phyloP scores from a whole-genome alignment of 495 filamentous ascomycete species.

The Cercophora scortea region DNA sequence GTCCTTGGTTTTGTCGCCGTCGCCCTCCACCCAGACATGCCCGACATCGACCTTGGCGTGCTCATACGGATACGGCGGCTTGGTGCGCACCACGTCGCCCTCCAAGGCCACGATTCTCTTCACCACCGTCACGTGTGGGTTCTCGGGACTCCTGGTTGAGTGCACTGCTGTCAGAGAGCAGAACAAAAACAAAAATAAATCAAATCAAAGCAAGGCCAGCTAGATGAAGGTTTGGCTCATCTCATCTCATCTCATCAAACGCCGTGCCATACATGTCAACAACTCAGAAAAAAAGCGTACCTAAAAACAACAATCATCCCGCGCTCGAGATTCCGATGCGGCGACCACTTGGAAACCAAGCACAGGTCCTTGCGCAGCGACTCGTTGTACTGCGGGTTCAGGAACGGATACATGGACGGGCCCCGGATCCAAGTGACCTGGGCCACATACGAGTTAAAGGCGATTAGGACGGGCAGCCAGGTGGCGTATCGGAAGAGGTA shows the following conservation, averaged over 20 bases:
- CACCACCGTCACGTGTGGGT: conserved; percentile 51
- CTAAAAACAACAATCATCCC: conserved; percentile 50
- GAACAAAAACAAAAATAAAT: not conserved
- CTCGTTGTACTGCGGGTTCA: conserved; percentile 57
- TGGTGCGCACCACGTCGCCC: conserved; percentile 58
- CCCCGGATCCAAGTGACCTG: conserved; percentile 58
- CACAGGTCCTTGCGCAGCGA: conserved; percentile 48
- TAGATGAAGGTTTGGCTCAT: too few relatives aligned
- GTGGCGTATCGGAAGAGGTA: conserved; percentile 48
- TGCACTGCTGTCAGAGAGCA: not conserved
- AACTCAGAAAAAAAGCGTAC: conserved; percentile 18
- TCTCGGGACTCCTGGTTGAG: conserved; percentile 50
- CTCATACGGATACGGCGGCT: conserved; percentile 49
- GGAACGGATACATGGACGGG: conserved; percentile 68
- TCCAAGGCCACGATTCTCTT: conserved; percentile 66
- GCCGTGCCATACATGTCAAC: too few relatives aligned
- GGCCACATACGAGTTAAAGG: conserved; percentile 55
- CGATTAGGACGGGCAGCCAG: conserved; percentile 55
- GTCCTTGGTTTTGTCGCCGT: conserved; percentile 55
- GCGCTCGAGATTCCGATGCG: conserved; percentile 34
- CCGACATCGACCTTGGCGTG: conserved; percentile 56
- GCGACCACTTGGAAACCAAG: conserved; percentile 41
- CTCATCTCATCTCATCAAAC: too few relatives aligned
- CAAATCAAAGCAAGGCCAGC: too few relatives aligned
- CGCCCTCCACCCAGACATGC: conserved; percentile 77